Base-by-base conservation (phyloP, 1,284 basidiomycete genomes). In the Neonothopanus nambi region DNA sequence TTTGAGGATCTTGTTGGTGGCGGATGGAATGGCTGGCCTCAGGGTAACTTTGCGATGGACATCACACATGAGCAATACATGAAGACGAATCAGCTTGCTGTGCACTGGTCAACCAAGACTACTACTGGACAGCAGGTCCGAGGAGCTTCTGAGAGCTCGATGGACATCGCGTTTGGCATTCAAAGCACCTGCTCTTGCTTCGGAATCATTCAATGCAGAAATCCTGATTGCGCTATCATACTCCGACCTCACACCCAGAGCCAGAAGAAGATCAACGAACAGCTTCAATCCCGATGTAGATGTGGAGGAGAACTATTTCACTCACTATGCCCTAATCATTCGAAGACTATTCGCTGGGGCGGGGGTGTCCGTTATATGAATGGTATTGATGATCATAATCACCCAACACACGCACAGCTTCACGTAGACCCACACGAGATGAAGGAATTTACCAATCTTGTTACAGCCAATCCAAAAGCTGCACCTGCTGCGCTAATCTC, bases 311-410 rank as follows among this genome's bases (percentile, higher is more conserved):
- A 18, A 18, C 40, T 42, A 23, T 21, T 21, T 13, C 20, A 42
- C 23, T 21, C 23, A 13, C 40, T 18, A 17, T 42, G 40, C 12
- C 15, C 18, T 13, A 42, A 42, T 21, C 40, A 13, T 3, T n/a
- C 40, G 5, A 17, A 21, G 20, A 42, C 23, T 42, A 42, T 42
- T 5, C 40, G 20, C 9, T 42, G 40, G 40, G 5, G 11, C 11
- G 40, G 40, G 9, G 47, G 47, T 36, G 36, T 48, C 18, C 35
- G 35, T 7, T 48, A 48, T 36, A 15, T 38, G 15, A 49, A 49
- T 41, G 48, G 48, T 5, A 30, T 20, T 40, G 20, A 40, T 3
- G 23, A 40, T 9, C 48, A 49, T 26, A 40, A 49, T 41, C 48
- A 49, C 40, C 38, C 23, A 6, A 15, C 24, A 12, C 37, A 18